Base-by-base conservation (phyloP, 2,329 filamentous ascomycete species). In the Dactylellina drechsleri region DNA sequence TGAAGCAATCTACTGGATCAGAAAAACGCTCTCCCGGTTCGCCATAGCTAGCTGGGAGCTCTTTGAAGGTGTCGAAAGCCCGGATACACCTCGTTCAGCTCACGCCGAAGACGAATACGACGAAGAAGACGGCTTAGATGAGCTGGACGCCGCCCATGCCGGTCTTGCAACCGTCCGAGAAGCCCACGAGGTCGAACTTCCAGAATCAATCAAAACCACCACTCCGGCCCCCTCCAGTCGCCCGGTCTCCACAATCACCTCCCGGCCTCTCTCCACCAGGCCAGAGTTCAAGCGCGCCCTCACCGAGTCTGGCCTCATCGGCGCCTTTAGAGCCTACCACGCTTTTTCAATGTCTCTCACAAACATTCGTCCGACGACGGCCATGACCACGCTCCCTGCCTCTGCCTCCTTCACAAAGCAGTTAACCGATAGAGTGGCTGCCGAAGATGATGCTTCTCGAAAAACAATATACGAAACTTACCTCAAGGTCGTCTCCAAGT, bases 1-100 rank as follows among this genome's bases (percentile, higher is more conserved):
- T 13, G 72, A 76, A 45, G 65, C 72, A 3, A 57, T 70, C 20
- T 76, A 65, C 49, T 76, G 72, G 72, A 76, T 65, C 52, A 66
- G 66, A n/a, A 71, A 58, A n/a, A 71, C 72, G 0, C 60, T 76
- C 40, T 70, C 72, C 2, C 64, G 72, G 13, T 76, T 76, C 43
- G 72, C 72, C 15, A 71, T 76, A 20, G 59, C 60, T n/a, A 76
- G 72, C 36, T 76, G 72, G 72, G 72, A 76, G 20, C 49, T 76
- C 7, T 76, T 76, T 36, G 72, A 76, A 28, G 72, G 72, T 7
- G 66, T 76, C 15, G 66, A 71, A 36, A 49, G 26, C 20, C 50
- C 65, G 2, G 72, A 76, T 43, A 71, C 66, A n/a, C 71, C 64
- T 15, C 41, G 40, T 10, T 59, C 66, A 31, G 58, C 64, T 1